Percentiles rank a stretch among this genome's conserved stretches.
Evolutionary conservation across 2,329 filamentous ascomycete genomes (phyloP).

Genomic region (Penicillium capsulatum): DNA sequence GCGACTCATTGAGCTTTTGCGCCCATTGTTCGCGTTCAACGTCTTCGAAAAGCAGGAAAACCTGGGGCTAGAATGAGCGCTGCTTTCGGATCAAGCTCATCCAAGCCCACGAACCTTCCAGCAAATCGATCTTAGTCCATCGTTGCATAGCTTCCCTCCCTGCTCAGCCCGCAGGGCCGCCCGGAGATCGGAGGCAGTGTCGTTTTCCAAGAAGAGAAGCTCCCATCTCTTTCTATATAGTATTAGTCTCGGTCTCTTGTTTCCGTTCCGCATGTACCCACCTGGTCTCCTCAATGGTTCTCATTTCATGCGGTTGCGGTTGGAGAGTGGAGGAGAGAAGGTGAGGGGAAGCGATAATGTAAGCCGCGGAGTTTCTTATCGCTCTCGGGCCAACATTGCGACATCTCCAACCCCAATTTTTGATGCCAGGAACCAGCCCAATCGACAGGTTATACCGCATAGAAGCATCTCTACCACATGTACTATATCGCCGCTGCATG

Average conservation of each 20-base stretch:
- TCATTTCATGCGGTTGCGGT: slow-evolving; percentile 42
- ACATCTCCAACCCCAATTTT: slow-evolving; percentile 7
- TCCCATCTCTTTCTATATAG: slow-evolving; percentile 62
- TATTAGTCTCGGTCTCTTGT: slow-evolving; percentile 5
- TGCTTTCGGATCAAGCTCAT: slow-evolving; percentile 7
- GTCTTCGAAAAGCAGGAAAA: slow-evolving; percentile 73
- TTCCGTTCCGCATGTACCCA: slow-evolving; percentile 23
- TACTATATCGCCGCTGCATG: background rate
- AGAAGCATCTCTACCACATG: background rate
- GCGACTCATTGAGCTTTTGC: slow-evolving; percentile 61
- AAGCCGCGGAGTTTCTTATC: slow-evolving; percentile 22
- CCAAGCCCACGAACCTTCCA: slow-evolving; percentile 66
- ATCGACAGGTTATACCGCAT: background rate
- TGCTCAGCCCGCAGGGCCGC: slow-evolving; percentile 59
- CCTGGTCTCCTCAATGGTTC: slow-evolving; percentile 54
- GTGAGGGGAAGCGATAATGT: slow-evolving; percentile 23
- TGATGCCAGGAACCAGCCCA: background rate
- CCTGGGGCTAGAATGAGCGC: slow-evolving; percentile 46
- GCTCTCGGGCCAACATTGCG: slow-evolving; percentile 8
- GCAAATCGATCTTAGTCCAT: slow-evolving; percentile 77
- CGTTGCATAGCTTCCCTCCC: slow-evolving; percentile 60
- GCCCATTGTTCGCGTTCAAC: slow-evolving; percentile 65
- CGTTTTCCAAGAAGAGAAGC: slow-evolving; percentile 53
- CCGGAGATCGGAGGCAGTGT: slow-evolving; percentile 59
- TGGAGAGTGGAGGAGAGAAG: slow-evolving; percentile 12